Evolutionary conservation across 2,329 filamentous ascomycete species (phyloP).

Genomic region (Fusarium incarnatum): DNA sequence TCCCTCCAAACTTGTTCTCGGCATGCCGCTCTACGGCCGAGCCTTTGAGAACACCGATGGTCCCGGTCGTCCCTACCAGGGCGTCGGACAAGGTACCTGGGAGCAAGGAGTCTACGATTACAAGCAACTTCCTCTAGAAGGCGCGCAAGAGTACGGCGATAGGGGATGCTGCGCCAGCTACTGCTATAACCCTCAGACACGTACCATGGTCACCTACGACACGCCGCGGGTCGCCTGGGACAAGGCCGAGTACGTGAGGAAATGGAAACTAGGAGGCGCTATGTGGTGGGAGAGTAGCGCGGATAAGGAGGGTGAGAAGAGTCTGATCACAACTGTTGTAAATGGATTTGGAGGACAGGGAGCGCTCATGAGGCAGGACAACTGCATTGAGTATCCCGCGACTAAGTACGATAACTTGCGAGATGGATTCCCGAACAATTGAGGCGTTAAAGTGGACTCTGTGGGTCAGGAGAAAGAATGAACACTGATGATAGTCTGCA

Average conservation of each 20-base stretch:
- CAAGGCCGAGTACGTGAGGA: conserved; percentile 79
- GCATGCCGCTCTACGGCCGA: conserved; percentile 93
- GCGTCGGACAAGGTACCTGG: conserved; percentile 83
- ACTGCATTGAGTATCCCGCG: conserved; percentile 72
- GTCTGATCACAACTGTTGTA: conserved; percentile 76
- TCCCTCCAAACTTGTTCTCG: conserved; percentile 81
- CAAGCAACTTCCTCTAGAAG: conserved; percentile 81
- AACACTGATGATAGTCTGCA: not conserved
- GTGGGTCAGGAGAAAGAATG: conserved; percentile 1
- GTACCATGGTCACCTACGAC: conserved; percentile 83
- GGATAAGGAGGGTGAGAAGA: conserved; percentile 73
- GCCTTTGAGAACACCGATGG: conserved; percentile 85
- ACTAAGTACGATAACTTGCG: conserved; percentile 78
- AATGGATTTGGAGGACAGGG: conserved; percentile 65
- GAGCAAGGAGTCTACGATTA: conserved; percentile 89
- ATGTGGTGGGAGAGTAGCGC: conserved; percentile 98
- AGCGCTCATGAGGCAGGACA: conserved; percentile 63
- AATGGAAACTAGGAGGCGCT: conserved; percentile 79
- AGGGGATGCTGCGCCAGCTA: conserved; percentile 75
- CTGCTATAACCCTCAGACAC: conserved; percentile 74
- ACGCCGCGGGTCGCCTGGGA: conserved; percentile 72
- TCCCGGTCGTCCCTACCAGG: conserved; percentile 74
- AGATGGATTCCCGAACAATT: conserved; percentile 65
- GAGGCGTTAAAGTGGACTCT: conserved; percentile 18
- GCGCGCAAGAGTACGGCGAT: conserved; percentile 74